Percentiles rank a stretch among this genome's conserved stretches.
These are phyloP conservation scores for Agaricus subrufescens DNA, from an alignment of 768 basidiomycete genomes.

Conservation along the genomic window DNA sequence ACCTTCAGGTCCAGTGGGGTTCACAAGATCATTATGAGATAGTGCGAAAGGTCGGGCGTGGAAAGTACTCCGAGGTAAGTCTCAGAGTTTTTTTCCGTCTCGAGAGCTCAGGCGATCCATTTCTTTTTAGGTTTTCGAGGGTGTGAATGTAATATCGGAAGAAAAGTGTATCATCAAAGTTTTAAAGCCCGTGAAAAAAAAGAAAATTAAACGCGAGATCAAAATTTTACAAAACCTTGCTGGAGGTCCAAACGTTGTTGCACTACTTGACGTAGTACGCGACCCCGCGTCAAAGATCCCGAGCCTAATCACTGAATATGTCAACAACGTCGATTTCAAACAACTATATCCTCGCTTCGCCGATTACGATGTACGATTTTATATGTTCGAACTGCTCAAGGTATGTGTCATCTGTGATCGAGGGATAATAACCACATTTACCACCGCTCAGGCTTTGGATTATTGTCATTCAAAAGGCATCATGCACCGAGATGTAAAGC, in stretches of 20 bases:
- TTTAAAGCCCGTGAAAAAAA: constrained; percentile 98
- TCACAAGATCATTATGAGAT: constrained; percentile 98
- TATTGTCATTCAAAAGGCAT: constrained; percentile 98
- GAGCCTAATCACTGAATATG: constrained; percentile 94
- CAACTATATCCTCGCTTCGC: constrained; percentile 92
- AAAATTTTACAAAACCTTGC: constrained; percentile 97
- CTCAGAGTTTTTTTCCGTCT: not conserved
- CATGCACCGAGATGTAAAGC: constrained; percentile 98
- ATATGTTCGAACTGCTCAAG: constrained; percentile 96
- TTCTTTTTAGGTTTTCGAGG: constrained; percentile 75
- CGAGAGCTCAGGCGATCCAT: constrained; percentile 10
- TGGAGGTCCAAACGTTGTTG: constrained; percentile 93
- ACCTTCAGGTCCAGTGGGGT: constrained; percentile 96
- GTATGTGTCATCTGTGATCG: constrained; percentile 27
- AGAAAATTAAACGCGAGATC: constrained; percentile 99
- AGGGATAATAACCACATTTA: constrained; percentile 11
- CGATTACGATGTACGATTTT: constrained; percentile 93
- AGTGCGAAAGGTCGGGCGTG: constrained; percentile 91
- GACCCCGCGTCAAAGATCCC: constrained; percentile 97
- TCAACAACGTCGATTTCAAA: constrained; percentile 98
- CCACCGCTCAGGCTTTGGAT: constrained; percentile 70
- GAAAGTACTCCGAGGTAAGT: constrained; percentile 90
- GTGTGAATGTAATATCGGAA: constrained; percentile 84
- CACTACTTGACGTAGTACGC: constrained; percentile 90
- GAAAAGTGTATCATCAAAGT: constrained; percentile 99